A percentile compares a stretch with the other conserved stretches of the same genome.
phyloP scores from a whole-genome alignment of 495 filamentous ascomycete genomes.

The Penicillium samsonianum region DNA sequence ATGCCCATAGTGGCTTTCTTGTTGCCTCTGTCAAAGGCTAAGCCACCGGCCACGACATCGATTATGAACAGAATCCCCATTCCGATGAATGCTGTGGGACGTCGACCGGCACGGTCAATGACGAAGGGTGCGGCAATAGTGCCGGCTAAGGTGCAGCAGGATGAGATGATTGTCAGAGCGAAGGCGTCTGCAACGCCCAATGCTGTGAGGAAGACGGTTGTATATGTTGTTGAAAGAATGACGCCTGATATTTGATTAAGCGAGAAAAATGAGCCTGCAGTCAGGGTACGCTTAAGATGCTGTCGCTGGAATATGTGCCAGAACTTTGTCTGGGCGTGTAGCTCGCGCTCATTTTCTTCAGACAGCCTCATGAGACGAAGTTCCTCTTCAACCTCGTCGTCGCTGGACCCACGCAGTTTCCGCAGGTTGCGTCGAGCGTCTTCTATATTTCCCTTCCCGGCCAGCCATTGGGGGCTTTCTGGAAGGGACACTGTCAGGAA shows the following conservation, averaged over 20 bases:
- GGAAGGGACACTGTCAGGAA: conserved; percentile 42
- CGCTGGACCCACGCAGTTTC: conserved; percentile 38
- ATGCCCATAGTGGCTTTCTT: conserved; percentile 24
- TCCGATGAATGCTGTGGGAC: conserved; percentile 40
- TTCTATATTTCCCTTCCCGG: conserved; percentile 50
- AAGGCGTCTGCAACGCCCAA: conserved; percentile 35
- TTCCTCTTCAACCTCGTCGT: conserved; percentile 34
- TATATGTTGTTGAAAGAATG: conserved; percentile 43
- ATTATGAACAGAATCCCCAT: conserved; percentile 35
- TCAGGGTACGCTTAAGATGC: conserved; percentile 38
- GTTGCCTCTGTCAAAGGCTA: conserved; percentile 30
- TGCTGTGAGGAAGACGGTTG: conserved; percentile 39
- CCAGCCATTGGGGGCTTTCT: conserved; percentile 66
- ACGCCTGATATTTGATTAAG: conserved; percentile 44
- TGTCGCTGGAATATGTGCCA: conserved; percentile 41
- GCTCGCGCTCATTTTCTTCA: conserved; percentile 31
- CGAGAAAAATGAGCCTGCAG: conserved; percentile 41
- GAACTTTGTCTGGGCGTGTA: conserved; percentile 31
- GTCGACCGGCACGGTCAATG: conserved; percentile 38
- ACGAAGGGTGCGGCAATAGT: conserved; percentile 41
- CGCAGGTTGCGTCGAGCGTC: conserved; percentile 35
- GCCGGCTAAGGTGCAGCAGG: conserved; percentile 42
- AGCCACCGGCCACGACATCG: conserved; percentile 31
- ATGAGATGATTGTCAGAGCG: conserved; percentile 38
- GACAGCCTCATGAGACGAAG: conserved; percentile 33